Conservation (phyloP, 2,329 filamentous ascomycete species). For the Macrophomina tecta region DNA sequence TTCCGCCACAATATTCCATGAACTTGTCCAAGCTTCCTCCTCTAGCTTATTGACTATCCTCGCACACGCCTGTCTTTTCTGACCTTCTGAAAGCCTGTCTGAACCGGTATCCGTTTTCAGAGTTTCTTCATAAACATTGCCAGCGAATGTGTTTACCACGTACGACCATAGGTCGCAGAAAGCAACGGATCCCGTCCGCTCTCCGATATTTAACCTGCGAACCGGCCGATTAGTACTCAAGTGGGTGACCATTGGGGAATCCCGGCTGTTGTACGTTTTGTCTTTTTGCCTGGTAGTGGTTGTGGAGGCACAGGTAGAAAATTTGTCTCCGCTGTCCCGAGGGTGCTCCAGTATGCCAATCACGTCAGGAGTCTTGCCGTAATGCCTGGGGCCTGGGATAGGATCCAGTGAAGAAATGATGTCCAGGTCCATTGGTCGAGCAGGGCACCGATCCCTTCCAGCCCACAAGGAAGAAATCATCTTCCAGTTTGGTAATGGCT, state of each 20-base stretch:
- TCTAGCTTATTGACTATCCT: neutral
- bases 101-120: too few species aligned
- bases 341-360: too few species aligned
- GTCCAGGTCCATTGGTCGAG: too few species aligned
- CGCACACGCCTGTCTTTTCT: neutral
- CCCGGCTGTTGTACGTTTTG: constrained; percentile 30
- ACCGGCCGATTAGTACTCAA: constrained; percentile 29
- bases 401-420: too few species aligned
- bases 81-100: too few species aligned
- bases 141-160: neutral
- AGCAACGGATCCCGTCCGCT: constrained; percentile 4
- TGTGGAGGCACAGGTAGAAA: too few species aligned
- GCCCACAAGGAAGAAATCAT: too few species aligned
- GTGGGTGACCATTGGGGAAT: constrained; percentile 30
- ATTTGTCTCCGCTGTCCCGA: neutral
- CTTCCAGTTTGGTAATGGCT: too few species aligned
- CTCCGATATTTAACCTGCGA: constrained; percentile 20
- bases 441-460: too few species aligned
- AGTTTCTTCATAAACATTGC: neutral
- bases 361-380: too few species aligned
- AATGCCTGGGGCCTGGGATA: too few species aligned
- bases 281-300: constrained; percentile 18
- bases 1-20: neutral
- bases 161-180: constrained; percentile 29
- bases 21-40: neutral